Evolutionary conservation across 768 basidiomycete genomes (phyloP), one percentile per base, ranked within the genome.

Genomic region (Serendipita sp.): DNA sequence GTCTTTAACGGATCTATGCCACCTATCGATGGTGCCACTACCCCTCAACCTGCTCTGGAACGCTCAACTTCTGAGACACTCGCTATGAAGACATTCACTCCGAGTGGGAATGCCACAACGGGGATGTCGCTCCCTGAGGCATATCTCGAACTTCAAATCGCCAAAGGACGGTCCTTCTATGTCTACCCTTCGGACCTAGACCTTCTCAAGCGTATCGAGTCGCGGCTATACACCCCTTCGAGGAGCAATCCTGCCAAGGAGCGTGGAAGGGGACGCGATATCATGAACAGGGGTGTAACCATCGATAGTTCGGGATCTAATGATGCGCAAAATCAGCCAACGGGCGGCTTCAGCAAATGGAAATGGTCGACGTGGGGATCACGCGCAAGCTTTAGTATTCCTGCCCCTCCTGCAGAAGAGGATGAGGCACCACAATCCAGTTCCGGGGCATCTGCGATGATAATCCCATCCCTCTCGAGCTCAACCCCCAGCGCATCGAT

Each of bases 181-280:
- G 90, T 97, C 63, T 96, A 96, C 74, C 83, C 84, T 65, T 77
- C 77, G 58, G 95, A 98, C 74, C 73, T 94, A 64, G 81, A 81
- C 3, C 72, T 93, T 34, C 75, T 96, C 69, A 78, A 82, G 68
- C 78, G 82, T 47, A 80, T 93, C 51, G 93, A 95, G 74, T 75
- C 72, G 47, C 74, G 75, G 45, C 71, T 84, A 7, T 60, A 60
- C n/a, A 36, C 10, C 8, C 28, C 56, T 16, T 36, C 56, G 23
- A 11, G 56, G 10, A 38, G 32, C 28, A 36, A 16, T 36, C 72
- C 72, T 56, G 38, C 38, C 38, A 64, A 68, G 62, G 68, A 66
- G 35, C 58, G 67, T 41, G 68, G 68, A 23, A 44, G 69, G n/a
- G 58, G 63, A 34, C 66, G 67, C 28, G 66, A 66, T 60, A 62